phyloP scores from a whole-genome alignment of 495 filamentous ascomycete species.

The Oleoguttula mirabilis region DNA sequence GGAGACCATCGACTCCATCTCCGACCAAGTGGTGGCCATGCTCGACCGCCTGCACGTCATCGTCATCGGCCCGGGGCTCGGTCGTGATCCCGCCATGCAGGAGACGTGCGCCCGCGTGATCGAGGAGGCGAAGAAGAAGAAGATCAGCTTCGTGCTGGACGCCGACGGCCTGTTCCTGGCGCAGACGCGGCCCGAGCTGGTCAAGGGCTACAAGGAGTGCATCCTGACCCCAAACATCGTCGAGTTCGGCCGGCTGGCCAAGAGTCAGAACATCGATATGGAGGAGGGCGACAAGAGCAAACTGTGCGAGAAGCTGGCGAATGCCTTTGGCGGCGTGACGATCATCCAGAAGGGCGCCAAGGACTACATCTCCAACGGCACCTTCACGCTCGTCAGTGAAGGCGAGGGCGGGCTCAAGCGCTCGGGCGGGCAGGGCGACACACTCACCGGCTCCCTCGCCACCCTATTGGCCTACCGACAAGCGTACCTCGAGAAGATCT shows the following conservation, averaged over 20 bases:
- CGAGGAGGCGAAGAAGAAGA: slow-evolving; percentile 56
- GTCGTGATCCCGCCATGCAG: slow-evolving; percentile 80
- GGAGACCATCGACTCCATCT: slow-evolving; percentile 42
- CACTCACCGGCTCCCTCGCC: slow-evolving; percentile 76
- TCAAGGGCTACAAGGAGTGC: slow-evolving; percentile 69
- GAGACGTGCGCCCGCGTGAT: slow-evolving; percentile 73
- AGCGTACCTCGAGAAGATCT: slow-evolving; percentile 71
- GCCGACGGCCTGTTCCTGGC: slow-evolving; percentile 79
- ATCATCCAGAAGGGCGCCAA: slow-evolving; percentile 81
- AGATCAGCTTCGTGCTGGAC: slow-evolving; percentile 78
- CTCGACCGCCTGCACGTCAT: slow-evolving; percentile 79
- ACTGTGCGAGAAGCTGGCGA: slow-evolving; percentile 59
- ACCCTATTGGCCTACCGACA: slow-evolving; percentile 80
- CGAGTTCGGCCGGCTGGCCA: slow-evolving; percentile 75
- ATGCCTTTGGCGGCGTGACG: slow-evolving; percentile 74
- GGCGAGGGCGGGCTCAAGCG: slow-evolving; percentile 72
- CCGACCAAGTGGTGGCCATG: slow-evolving; percentile 63
- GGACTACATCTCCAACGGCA: slow-evolving; percentile 78
- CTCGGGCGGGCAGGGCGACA: slow-evolving; percentile 91
- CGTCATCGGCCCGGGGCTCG: slow-evolving; percentile 86
- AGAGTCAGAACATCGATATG: slow-evolving; percentile 51
- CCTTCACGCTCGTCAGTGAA: slow-evolving; percentile 59
- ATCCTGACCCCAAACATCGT: slow-evolving; percentile 92
- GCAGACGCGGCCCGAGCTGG: slow-evolving; percentile 58
- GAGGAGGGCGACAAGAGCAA: slow-evolving; percentile 39